Base-by-base conservation (phyloP, 2,329 filamentous ascomycete species). In the Cryphonectria parasitica region DNA sequence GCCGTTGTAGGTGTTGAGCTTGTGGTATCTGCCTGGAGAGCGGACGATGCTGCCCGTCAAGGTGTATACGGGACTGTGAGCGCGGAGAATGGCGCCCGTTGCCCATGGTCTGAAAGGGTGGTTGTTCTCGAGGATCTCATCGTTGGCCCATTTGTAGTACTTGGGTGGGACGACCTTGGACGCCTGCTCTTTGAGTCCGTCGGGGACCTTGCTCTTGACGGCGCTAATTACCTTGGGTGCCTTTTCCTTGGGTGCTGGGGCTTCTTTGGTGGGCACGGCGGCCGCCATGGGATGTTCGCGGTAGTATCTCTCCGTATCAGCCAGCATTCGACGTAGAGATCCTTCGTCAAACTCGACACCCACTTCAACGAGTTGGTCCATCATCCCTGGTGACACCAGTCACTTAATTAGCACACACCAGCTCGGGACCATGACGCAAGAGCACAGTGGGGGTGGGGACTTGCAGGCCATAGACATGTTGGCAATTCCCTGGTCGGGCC, bases 311-410 rank as follows among this genome's bases (percentile, higher is more conserved):
- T 73, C 72, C 4, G 74, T 79, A 25, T 79, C 77, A 19, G 77
- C 76, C 68, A 83, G 79, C 64, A 84, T 81, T 39, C 83, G 82
- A 34, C 80, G 77, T 62, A 86, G 76, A 7, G 82, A 81, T 0
- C 77, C 77, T 2, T 79, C 73, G 72, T 85, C 79, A 72, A 87
- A 87, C 74, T 87, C 84, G 45, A 85, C 82, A 8, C 84, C 85
- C 7, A 87, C 78, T 7, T 84, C 85, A 4, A 83, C 80, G 64
- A 88, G 79, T 72, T 88, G 86, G 64, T 87, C 86, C 83, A 87
- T 86, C 85, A 87, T 87, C 85, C 85, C 84, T 86, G 69, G 7
- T 6, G 0, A 5, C 1, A 3, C n/a, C 60, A 22, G 41, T 68
- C 1, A 60, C 60, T 28, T 58, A 17, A 36, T 68, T 1, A 62